Conservation (phyloP, 129 eudicot genomes). For the Daucus carota region DH1_v3.0 NC_030382.2:38301001-38301500, state of each 20-base stretch:
- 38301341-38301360: neutral
- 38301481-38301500: neutral
- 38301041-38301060: constrained; percentile 60
- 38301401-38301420: neutral
- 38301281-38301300: neutral
- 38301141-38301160: constrained; percentile 34
- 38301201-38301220: neutral
- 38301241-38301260: neutral
- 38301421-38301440: neutral
- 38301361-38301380: neutral
- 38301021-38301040: constrained; percentile 49
- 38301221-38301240: neutral
- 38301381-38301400: neutral
- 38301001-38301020: constrained; percentile 35
- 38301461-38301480: neutral
- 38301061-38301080: constrained; percentile 96
- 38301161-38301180: constrained; percentile 22
- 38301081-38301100: constrained; percentile 55
- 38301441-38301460: neutral
- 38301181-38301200: constrained; percentile 4
- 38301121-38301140: constrained; percentile 33
- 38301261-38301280: neutral
- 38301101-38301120: constrained; percentile 19
- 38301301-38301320: neutral
- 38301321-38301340: neutral